phyloP scores from a whole-genome alignment of 1,284 basidiomycete species.

The Tremellales sp. region DNA sequence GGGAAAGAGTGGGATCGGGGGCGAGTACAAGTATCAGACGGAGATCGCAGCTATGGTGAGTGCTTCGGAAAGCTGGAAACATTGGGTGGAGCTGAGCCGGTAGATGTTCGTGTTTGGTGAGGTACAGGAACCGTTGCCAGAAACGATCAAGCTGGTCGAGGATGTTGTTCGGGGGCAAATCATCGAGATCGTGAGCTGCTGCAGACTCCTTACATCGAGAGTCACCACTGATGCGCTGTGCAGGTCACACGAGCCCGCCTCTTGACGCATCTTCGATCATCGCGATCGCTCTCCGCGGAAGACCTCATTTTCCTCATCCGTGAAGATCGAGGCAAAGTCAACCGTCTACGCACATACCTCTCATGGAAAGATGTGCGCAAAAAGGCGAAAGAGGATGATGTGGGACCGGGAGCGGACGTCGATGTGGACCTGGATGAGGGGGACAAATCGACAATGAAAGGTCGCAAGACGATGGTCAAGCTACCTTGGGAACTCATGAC shows the following conservation, averaged over 20 bases:
- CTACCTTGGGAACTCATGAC: constrained; percentile 94
- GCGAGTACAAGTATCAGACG: constrained; percentile 66
- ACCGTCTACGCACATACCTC: constrained; percentile 87
- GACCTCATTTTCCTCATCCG: constrained; percentile 96
- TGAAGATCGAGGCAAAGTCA: constrained; percentile 90
- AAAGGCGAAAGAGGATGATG: constrained; percentile 77
- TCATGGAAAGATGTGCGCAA: constrained; percentile 98
- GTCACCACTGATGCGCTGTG: not conserved
- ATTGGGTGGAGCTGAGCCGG: not conserved
- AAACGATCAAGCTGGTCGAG: constrained; percentile 87
- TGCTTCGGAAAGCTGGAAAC: constrained; percentile 1
- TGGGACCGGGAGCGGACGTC: constrained; percentile 56
- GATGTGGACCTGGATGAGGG: constrained; percentile 60
- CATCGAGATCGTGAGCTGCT: constrained; percentile 74
- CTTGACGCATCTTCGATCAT: constrained; percentile 73
- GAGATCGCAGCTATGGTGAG: constrained; percentile 79
- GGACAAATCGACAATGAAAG: constrained; percentile 76
- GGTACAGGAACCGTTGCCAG: constrained; percentile 80
- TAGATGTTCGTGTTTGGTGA: constrained; percentile 98
- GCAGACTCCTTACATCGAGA: not conserved
- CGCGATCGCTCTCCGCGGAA: constrained; percentile 81
- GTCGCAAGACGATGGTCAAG: constrained; percentile 90
- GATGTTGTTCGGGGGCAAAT: constrained; percentile 93
- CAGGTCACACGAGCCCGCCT: constrained; percentile 87
- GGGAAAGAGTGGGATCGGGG: constrained; percentile 15